Evolutionary conservation across 139 green algal species (phyloP).

Genomic region (Chloropicon primus): DNA sequence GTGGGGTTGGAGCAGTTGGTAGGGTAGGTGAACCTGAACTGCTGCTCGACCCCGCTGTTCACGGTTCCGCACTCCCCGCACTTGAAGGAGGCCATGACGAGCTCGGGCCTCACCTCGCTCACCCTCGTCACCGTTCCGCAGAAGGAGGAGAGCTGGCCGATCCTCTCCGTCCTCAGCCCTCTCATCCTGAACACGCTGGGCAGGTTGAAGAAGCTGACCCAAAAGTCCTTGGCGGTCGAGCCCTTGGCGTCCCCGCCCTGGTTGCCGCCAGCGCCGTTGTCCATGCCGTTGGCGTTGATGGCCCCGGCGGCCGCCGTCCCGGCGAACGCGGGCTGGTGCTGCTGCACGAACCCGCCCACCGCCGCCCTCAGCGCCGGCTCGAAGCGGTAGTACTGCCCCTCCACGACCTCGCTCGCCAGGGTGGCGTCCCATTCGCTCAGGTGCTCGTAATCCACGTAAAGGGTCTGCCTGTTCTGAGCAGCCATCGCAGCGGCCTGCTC

Average conservation of each 20-base stretch:
- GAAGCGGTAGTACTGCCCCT: slow-evolving; percentile 37
- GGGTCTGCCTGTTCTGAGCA: slow-evolving; percentile 36
- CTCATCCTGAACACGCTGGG: slow-evolving; percentile 31
- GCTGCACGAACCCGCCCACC: slow-evolving; percentile 54
- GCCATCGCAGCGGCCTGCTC: slow-evolving; percentile 26
- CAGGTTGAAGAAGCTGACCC: slow-evolving; percentile 65
- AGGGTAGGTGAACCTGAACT: slow-evolving; percentile 93
- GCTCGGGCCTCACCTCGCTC: slow-evolving; percentile 86
- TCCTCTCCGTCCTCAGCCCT: slow-evolving; percentile 25
- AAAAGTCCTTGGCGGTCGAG: slow-evolving; percentile 57
- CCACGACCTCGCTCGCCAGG: slow-evolving; percentile 32
- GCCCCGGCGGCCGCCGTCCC: no score
- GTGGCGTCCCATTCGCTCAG: slow-evolving; percentile 45
- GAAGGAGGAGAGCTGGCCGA: slow-evolving; percentile 40
- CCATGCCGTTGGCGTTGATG: slow-evolving; percentile 2
- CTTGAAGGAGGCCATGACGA: slow-evolving; percentile 78
- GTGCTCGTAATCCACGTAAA: slow-evolving; percentile 68
- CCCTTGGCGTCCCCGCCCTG: slow-evolving; percentile 11
- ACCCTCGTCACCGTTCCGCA: slow-evolving; percentile 87
- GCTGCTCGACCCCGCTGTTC: slow-evolving; percentile 73
- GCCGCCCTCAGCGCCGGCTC: slow-evolving; percentile 59
- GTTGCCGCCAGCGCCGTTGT: slow-evolving; percentile 29
- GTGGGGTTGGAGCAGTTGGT: slow-evolving; percentile 70
- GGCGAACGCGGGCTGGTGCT: slow-evolving; percentile 38
- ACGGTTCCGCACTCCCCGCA: slow-evolving; percentile 65